Evolutionary conservation across 306 rosid genomes (phyloP).

Genomic region (barrel medic (Medicago truncatula)): DNA sequence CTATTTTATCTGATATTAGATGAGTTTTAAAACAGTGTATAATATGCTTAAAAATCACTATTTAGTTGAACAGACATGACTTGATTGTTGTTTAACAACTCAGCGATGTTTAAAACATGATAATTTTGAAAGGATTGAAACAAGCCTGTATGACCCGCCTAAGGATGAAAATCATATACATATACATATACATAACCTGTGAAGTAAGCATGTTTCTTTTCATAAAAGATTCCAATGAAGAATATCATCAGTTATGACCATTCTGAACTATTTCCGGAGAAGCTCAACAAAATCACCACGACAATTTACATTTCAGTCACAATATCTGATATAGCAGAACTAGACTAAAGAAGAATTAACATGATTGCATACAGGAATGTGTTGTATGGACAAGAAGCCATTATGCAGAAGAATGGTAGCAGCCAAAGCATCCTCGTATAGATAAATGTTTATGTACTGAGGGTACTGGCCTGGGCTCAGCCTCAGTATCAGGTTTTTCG

Average conservation of each 20-base stretch:
- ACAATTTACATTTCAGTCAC: conserved; percentile 40
- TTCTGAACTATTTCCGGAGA: conserved; percentile 22
- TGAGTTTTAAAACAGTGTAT: too few species aligned
- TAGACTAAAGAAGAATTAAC: conserved; percentile 27
- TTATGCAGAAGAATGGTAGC: conserved; percentile 33
- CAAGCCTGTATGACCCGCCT: too few species aligned
- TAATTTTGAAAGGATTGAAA: too few species aligned
- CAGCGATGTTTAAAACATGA: too few species aligned
- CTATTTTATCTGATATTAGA: too few species aligned
- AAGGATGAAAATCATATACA: too few species aligned
- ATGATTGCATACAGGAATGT: neutral
- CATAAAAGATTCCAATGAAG: conserved; percentile 10
- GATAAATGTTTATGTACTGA: conserved; percentile 32
- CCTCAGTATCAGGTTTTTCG: neutral
- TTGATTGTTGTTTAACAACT: too few species aligned
- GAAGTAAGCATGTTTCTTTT: neutral
- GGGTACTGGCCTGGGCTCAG: conserved; percentile 11
- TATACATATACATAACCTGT: too few species aligned
- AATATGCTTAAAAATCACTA: too few species aligned
- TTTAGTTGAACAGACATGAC: too few species aligned
- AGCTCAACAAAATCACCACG: conserved; percentile 35
- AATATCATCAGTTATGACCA: neutral
- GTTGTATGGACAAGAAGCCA: conserved; percentile 2
- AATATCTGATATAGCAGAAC: conserved; percentile 24
- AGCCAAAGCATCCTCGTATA: conserved; percentile 57